Evolutionary conservation across 495 filamentous ascomycete species (phyloP).

Genomic region (Annulohypoxylon bovei): DNA sequence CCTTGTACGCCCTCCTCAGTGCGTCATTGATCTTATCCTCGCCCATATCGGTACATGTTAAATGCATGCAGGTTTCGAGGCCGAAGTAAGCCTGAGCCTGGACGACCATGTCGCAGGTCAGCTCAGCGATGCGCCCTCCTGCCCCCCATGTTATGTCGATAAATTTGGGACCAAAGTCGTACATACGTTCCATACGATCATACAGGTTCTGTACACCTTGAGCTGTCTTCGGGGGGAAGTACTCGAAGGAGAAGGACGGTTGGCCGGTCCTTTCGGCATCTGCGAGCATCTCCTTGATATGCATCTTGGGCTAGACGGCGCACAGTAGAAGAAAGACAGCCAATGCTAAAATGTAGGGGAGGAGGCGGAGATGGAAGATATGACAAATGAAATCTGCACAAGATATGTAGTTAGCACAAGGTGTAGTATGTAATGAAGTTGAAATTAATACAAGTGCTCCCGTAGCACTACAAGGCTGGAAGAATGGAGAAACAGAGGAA

Average conservation of each 20-base stretch:
- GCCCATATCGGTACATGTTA: conserved; percentile 99
- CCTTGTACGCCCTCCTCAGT: conserved; percentile 86
- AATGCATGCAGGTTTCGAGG: conserved; percentile 98
- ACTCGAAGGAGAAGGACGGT: conserved; percentile 97
- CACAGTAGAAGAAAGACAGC: not conserved
- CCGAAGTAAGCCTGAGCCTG: conserved; percentile 97
- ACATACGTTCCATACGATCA: conserved; percentile 99
- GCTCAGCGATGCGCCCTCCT: conserved; percentile 85
- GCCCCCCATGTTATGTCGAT: conserved; percentile 99
- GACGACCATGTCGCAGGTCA: conserved; percentile 98
- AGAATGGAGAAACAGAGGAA: not conserved
- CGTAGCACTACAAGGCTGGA: not conserved
- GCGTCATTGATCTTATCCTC: conserved; percentile 89
- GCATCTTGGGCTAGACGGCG: conserved; percentile 58
- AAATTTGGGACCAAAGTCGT: conserved; percentile 89
- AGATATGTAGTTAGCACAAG: conserved; percentile 17
- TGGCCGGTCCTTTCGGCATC: conserved; percentile 78
- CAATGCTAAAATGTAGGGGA: not conserved
- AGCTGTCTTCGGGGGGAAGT: conserved; percentile 99
- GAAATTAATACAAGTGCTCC: not conserved
- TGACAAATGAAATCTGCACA: conserved; percentile 29
- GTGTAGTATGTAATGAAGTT: not conserved
- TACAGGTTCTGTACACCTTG: conserved; percentile 99
- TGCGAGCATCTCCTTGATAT: conserved; percentile 92
- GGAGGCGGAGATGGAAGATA: not conserved